Evolutionary conservation across 2,329 filamentous ascomycete species (phyloP).

Genomic region (Aspergillus aculeatinus): DNA sequence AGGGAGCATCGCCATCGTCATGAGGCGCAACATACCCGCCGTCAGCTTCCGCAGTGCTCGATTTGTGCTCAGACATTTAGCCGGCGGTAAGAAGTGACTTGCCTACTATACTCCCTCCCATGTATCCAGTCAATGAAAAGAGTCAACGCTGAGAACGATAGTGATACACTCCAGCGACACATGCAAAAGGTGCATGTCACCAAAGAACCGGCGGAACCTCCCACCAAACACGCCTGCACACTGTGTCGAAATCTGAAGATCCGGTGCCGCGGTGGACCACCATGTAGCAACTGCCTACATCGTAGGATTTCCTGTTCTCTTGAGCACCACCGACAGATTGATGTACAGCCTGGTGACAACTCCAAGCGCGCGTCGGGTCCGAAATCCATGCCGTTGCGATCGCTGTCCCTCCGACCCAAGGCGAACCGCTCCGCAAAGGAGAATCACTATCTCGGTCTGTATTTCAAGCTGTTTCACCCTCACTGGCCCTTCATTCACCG

Average conservation of each 20-base stretch:
- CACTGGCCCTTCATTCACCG: conserved; percentile 32
- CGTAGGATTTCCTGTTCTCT: conserved; percentile 18
- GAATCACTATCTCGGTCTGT: conserved; percentile 22
- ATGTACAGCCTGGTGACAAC: no score
- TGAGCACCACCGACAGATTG: neutral
- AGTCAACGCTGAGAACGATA: neutral
- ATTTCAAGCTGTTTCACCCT: conserved; percentile 29
- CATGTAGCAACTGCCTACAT: conserved; percentile 20
- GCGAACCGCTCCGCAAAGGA: conserved; percentile 2
- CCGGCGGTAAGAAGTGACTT: conserved; percentile 17
- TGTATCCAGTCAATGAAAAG: no score
- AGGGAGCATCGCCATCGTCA: conserved; percentile 29
- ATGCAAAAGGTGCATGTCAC: conserved; percentile 9
- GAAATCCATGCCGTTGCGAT: neutral
- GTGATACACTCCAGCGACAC: conserved; percentile 32
- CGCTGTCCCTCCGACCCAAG: neutral
- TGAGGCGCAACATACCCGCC: conserved; percentile 17
- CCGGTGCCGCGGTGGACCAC: conserved; percentile 22
- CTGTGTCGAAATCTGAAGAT: conserved; percentile 18
- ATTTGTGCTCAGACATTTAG: conserved; percentile 18
- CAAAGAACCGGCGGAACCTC: conserved; percentile 10
- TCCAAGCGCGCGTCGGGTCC: no score
- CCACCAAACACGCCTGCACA: conserved; percentile 19
- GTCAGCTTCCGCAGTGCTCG: conserved; percentile 15
- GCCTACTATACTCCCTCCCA: neutral